Base-by-base conservation (phyloP, 371 early-diverging fungal genomes). In the Circinella minor region DNA sequence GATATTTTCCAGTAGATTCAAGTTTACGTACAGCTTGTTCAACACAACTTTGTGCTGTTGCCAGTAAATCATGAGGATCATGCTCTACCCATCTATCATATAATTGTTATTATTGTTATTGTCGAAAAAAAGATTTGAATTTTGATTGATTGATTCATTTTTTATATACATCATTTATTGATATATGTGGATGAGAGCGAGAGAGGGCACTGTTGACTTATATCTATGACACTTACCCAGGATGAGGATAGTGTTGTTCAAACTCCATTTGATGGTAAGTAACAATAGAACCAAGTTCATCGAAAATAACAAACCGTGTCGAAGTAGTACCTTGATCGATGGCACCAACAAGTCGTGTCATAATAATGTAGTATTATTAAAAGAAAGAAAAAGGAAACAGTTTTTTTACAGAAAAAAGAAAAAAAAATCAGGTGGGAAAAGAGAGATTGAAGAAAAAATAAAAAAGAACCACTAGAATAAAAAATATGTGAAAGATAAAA, bases 321-420 rank as follows among this genome's bases (percentile, higher is more conserved):
- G 94, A 94, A 14, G 94, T 92, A 13, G 98, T 98, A 73, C 98
- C 98, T 80, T 98, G 96, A 80, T 98, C 98, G 65, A 98, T 94
- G 71, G 98, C 87, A 54, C 94, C 96, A 59, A 98, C 67, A 43
- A 66, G 67, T 17, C 59, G 57, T 17, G 67, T 55, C 67, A 66
- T 66, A 10, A 38, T 79, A 38, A 5, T 43, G 1, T 34, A 59
- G 27, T 36, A 4, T n/a, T 38, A 17, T 15, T 39, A 20, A 39
- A 17, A 36, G 47, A 36, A 70, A 65, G 61, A 47, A 49, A 65
- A 70, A 37, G 14, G 37, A 15, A 11, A 0, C 15, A 47, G 47
- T 47, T 0, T 11, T 0, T 11, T 9, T 47, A 65, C 60, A 43
- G 27, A 13, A 37, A 65, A 61, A 54, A 60, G 39, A 59, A 47